Conservation (phyloP, 2,329 filamentous ascomycete species). For the Harringtonia aguacate region DNA sequence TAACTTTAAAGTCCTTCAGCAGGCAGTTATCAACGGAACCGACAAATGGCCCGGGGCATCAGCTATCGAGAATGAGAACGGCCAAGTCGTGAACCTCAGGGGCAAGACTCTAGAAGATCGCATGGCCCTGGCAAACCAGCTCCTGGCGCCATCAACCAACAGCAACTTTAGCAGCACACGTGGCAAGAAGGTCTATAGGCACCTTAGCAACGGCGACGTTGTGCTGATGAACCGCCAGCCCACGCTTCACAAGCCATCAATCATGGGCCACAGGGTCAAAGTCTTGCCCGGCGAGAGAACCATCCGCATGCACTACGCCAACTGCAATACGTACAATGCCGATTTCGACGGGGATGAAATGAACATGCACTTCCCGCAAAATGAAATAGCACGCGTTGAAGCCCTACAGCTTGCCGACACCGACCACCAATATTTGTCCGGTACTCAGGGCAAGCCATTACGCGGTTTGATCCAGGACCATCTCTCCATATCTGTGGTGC, state of each 20-base stretch:
- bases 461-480: slow-evolving; percentile 98
- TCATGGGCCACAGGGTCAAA: slow-evolving; percentile 93
- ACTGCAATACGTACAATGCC: slow-evolving; percentile 98
- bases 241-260: slow-evolving; percentile 95
- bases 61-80: slow-evolving; percentile 92
- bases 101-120: slow-evolving; percentile 84
- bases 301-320: slow-evolving; percentile 98
- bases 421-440: slow-evolving; percentile 92
- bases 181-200: slow-evolving; percentile 94
- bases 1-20: slow-evolving; percentile 92
- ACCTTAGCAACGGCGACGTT: slow-evolving; percentile 92
- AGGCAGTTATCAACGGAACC: slow-evolving; percentile 89
- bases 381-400: slow-evolving; percentile 86
- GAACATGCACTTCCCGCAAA: slow-evolving; percentile 99
- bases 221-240: slow-evolving; percentile 98
- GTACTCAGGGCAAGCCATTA: slow-evolving; percentile 84
- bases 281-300: slow-evolving; percentile 93
- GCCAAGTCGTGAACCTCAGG: slow-evolving; percentile 77
- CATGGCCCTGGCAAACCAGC: slow-evolving; percentile 80
- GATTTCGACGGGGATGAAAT: slow-evolving; percentile 99
- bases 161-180: slow-evolving; percentile 63
- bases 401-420: slow-evolving; percentile 90
- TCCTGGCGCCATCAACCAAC: slow-evolving; percentile 73
- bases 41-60: slow-evolving; percentile 91
- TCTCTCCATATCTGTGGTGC: slow-evolving; percentile 83